phyloP scores from a whole-genome alignment of 108 stramenopile genomes.

The Ochromonas danica region DNA sequence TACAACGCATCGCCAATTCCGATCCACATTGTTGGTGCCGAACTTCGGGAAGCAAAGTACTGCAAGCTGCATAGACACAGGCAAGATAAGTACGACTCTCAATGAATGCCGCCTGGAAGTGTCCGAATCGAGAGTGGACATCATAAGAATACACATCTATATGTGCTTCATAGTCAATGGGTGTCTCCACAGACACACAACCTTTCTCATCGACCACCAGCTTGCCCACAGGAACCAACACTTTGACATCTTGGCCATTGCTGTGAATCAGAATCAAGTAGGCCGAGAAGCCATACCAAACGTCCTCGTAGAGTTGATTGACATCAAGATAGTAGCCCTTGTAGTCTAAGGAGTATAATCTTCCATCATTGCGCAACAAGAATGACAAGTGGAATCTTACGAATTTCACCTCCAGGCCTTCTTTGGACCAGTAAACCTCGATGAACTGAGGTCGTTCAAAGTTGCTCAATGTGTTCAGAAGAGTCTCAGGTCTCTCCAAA shows the following conservation, averaged over 20 bases:
- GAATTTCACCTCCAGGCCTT: no score
- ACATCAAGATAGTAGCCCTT: no score
- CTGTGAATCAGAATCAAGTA: conserved; percentile 16
- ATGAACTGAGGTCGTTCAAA: no score
- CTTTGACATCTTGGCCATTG: conserved; percentile 9
- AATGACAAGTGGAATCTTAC: no score
- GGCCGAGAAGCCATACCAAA: no score
- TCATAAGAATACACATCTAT: conserved; percentile 38
- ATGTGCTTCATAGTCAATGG: conserved; percentile 4
- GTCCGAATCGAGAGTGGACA: conserved; percentile 46
- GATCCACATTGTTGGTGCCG: conserved; percentile 51
- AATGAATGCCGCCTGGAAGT: conserved; percentile 14
- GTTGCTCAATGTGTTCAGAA: no score
- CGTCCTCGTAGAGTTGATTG: no score
- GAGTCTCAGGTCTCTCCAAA: conserved; percentile 14
- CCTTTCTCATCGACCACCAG: conserved; percentile 46
- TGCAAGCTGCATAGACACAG: conserved; percentile 52
- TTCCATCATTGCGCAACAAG: no score
- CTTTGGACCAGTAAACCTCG: no score
- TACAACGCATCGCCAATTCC: conserved; percentile 51
- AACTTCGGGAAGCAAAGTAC: conserved; percentile 52
- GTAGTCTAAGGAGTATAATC: no score
- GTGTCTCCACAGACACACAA: conserved; percentile 40
- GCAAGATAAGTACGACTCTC: conserved; percentile 41
- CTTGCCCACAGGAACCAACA: conserved; percentile 36